Base-by-base conservation (phyloP, 305 asterid species). In the Euphrasia arctica region DNA sequence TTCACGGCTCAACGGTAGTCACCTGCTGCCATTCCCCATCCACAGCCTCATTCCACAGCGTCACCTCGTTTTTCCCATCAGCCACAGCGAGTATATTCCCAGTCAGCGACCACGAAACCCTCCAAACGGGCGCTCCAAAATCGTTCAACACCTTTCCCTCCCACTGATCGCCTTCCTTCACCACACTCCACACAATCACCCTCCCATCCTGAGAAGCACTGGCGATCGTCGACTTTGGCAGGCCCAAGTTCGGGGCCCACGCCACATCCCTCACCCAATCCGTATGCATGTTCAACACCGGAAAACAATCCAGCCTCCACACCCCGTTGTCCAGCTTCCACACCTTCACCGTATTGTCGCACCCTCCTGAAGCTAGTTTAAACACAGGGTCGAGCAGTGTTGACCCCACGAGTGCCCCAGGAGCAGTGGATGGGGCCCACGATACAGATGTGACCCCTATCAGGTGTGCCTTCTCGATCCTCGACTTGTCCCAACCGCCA, bases 201-300 rank as follows among this genome's bases (percentile, higher is more conserved):
- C 61, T 82, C 36, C 96, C 94, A 67, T 85, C 96, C 47, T 85
- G 80, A 49, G 94, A 83, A 70, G 82, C 83, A 64, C 96, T 88
- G 5, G 96, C 91, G 1, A 88, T 82, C 5, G 91, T 88, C 0
- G 96, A 82, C 68, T 85, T 88, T 2, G 94, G 90, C 29, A 85
- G 88, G 9, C 95, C 95, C 73, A 87, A 57, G 68, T 85, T 87
- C 2, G 93, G 89, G 18, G 90, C 83, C 87, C 93, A 88, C 2
- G 95, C 84, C 5, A 88, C 93, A 48, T 88, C 90, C 67, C 92
- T 70, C n/a, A 88, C 90, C 92, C 89, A 85, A 69, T 85, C 92
- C 0, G 80, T 78, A 43, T 85, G 93, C 89, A 81, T 81, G 2
- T 72, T 78, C 12, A 87, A 87, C 62, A 85, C 84, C 6, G 92